Evolutionary conservation across 495 filamentous ascomycete species (phyloP).

Genomic region (Neurospora tetraspora): DNA sequence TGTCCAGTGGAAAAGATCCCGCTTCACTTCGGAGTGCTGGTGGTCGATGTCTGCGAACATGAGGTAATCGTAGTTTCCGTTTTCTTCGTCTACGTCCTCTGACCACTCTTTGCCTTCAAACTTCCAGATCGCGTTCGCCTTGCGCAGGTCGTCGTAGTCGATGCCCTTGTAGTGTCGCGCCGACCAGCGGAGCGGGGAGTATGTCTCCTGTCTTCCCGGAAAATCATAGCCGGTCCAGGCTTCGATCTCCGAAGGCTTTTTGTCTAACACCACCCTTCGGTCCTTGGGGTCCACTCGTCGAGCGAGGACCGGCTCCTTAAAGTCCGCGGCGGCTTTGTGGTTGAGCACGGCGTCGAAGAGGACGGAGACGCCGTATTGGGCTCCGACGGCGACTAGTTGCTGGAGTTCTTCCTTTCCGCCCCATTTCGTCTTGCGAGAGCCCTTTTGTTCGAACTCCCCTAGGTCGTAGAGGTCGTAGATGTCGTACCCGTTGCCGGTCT

Average conservation of each 20-base stretch:
- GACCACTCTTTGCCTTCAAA: constrained; percentile 52
- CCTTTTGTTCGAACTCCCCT: constrained; percentile 74
- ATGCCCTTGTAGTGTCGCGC: constrained; percentile 63
- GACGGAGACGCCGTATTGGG: constrained; percentile 42
- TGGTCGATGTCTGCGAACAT: constrained; percentile 65
- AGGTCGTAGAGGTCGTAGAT: constrained; percentile 70
- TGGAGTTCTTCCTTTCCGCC: constrained; percentile 53
- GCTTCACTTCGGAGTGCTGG: constrained; percentile 50
- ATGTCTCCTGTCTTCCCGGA: constrained; percentile 44
- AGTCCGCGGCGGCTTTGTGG: constrained; percentile 64
- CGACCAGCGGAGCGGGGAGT: constrained; percentile 54
- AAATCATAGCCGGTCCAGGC: constrained; percentile 64
- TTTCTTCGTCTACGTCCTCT: constrained; percentile 52
- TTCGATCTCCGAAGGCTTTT: constrained; percentile 48
- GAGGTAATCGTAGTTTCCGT: constrained; percentile 64
- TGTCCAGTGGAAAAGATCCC: constrained; percentile 58
- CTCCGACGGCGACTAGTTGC: constrained; percentile 37
- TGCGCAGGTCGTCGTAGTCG: constrained; percentile 51
- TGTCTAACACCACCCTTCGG: constrained; percentile 38
- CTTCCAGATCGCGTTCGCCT: constrained; percentile 56
- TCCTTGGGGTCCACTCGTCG: constrained; percentile 52
- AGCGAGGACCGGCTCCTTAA: constrained; percentile 45
- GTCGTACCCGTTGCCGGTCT: constrained; percentile 62
- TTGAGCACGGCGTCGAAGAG: constrained; percentile 73
- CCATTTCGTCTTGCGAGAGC: constrained; percentile 55